A percentile compares a stretch with the other conserved stretches of the same genome.
phyloP scores from a whole-genome alignment of 164 flowering plant species.

The Berberis vulgaris region DNA sequence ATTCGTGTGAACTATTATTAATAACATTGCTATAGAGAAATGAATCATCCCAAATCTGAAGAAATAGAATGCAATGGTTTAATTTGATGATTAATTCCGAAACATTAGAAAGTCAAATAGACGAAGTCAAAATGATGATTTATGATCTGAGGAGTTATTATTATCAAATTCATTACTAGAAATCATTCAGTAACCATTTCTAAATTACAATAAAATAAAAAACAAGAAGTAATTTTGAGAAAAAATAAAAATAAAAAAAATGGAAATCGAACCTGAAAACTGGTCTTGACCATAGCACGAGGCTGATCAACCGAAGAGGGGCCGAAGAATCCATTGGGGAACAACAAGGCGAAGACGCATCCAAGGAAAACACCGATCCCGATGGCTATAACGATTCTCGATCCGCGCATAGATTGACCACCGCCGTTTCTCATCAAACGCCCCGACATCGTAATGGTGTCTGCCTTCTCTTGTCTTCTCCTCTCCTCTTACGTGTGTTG shows the following conservation, averaged over 20 bases:
- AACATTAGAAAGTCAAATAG: too few species aligned
- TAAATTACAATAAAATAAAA: not conserved
- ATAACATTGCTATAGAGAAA: too few species aligned
- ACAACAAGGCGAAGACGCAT: conserved; percentile 60
- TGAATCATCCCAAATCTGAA: too few species aligned
- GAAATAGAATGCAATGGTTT: too few species aligned
- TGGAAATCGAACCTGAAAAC: conserved; percentile 29
- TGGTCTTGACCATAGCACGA: conserved; percentile 18
- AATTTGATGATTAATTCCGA: too few species aligned
- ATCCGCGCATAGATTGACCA: conserved; percentile 34
- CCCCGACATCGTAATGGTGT: not conserved
- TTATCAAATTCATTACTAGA: too few species aligned
- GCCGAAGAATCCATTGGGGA: conserved; percentile 56
- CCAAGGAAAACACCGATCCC: conserved; percentile 63
- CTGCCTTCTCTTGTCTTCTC: not conserved
- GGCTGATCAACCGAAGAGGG: conserved; percentile 13
- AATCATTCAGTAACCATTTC: not conserved
- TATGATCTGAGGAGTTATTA: too few species aligned
- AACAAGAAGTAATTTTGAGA: too few species aligned
- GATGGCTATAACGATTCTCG: conserved; percentile 51
- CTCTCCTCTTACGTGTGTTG: not conserved
- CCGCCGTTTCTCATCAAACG: conserved; percentile 27
- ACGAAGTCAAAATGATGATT: too few species aligned
- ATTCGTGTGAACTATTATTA: too few species aligned
- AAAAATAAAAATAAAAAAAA: too few species aligned